Percentiles rank a stretch among this genome's conserved stretches.
Conservation (phyloP, 192 early-diverging fungal species). For the Coemansia sp. region DNA sequence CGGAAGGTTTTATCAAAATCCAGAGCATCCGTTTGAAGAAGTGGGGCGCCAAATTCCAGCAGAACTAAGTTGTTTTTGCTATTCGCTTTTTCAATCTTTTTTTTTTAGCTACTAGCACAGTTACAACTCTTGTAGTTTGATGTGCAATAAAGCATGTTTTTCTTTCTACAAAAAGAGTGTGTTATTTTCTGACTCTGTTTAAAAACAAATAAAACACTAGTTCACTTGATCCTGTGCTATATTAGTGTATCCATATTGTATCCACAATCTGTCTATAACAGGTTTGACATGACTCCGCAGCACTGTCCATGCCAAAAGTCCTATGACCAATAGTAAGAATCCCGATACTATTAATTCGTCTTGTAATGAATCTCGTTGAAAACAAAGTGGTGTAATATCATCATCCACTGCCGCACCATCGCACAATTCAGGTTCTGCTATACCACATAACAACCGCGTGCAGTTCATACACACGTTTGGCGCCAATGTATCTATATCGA, state of each 20-base stretch:
- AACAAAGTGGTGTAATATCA: constrained; percentile 53
- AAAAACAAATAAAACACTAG: constrained; percentile 2
- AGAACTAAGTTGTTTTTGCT: constrained; percentile 19
- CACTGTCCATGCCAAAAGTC: constrained; percentile 44
- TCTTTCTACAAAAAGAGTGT: neutral
- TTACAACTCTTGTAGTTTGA: neutral
- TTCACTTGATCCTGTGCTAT: neutral
- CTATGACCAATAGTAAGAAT: constrained; percentile 42
- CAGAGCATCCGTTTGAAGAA: constrained; percentile 93
- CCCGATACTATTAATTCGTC: constrained; percentile 49
- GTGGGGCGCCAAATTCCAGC: constrained; percentile 59
- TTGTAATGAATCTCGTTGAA: constrained; percentile 54
- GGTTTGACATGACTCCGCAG: constrained; percentile 33
- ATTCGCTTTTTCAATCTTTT: neutral
- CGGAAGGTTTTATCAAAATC: constrained; percentile 98
- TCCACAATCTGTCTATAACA: constrained; percentile 30
- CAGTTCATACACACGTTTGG: constrained; percentile 58
- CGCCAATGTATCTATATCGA: constrained; percentile 46
- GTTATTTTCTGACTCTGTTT: neutral
- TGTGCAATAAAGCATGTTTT: neutral
- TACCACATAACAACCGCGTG: constrained; percentile 45
- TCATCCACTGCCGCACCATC: constrained; percentile 53
- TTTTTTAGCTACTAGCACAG: neutral
- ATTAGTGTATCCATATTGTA: constrained; percentile 25
- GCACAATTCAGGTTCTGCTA: constrained; percentile 48